Evolutionary conservation across 352 stramenopile genomes (phyloP).

Genomic region (Pythium utonaiense): DNA sequence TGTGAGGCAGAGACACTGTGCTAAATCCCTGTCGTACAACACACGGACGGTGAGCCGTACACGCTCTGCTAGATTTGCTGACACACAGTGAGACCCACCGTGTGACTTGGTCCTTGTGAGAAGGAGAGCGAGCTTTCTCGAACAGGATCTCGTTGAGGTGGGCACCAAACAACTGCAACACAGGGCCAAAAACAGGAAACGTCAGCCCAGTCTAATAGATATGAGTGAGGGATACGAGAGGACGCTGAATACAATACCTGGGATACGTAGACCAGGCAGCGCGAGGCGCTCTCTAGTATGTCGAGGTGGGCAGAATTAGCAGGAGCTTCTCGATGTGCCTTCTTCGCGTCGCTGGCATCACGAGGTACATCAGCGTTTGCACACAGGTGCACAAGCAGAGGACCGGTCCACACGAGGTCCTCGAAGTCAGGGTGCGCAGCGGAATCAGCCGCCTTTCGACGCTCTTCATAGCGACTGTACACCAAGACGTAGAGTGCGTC

Average conservation of each 20-base stretch:
- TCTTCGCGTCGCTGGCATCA: not conserved
- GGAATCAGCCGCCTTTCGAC: not conserved
- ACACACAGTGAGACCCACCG: too few relatives aligned
- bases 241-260: conserved; percentile 32
- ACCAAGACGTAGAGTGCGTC: conserved; percentile 16
- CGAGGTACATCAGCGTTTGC: not conserved
- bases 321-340: not conserved
- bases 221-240: too few relatives aligned
- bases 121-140: conserved; percentile 3
- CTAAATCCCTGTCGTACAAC: not conserved
- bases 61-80: too few relatives aligned
- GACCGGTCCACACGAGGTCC: conserved; percentile 10
- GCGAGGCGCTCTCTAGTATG: conserved; percentile 42
- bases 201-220: not conserved
- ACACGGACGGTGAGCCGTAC: too few relatives aligned
- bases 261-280: conserved; percentile 56
- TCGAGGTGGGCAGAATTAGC: conserved; percentile 6
- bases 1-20: not conserved
- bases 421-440: conserved; percentile 5
- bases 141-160: conserved; percentile 57
- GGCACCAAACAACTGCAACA: conserved; percentile 51
- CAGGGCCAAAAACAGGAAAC: too few relatives aligned
- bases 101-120: conserved; percentile 5
- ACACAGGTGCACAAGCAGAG: conserved; percentile 9
- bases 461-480: conserved; percentile 21